Base-by-base conservation (phyloP, 805 yeast species). In the Pichia kluyveri region DNA sequence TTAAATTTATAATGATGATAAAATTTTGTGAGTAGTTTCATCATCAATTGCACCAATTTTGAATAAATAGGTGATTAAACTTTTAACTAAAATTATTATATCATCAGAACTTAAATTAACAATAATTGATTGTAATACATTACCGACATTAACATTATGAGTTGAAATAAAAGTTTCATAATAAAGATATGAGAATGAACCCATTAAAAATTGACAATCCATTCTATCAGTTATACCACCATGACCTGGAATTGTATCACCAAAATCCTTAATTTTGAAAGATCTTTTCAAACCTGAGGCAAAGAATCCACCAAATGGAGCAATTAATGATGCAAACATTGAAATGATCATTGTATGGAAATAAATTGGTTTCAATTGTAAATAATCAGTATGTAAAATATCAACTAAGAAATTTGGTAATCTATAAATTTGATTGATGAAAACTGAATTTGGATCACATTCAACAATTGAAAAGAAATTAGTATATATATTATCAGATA, bases 191-290 rank as follows among this genome's bases (percentile, higher is more conserved):
- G 93, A 77, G 63, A 93, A 93, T 38, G 95, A 86, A 12, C 99
- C 99, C 98, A 93, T 93, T 57, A 93, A 72, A 63, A 91, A 93
- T 69, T 93, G 98, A 69, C 99, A 93, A 69, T 93, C 99, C 72
- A 93, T 83, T 69, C 99, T 79, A 65, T 93, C 99, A 27, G 97
- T 90, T 56, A 93, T 83, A 56, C 99, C 99, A 54, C 99, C 99
- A 63, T 93, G 99, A 32, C 99, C 99, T 15, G 99, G 99, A 56
- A 93, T 93, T 10, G 98, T 91, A 61, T 91, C 95, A 56, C 98
- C 99, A 61, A 93, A 93, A 68, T 93, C 99, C 69, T 93, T 93
- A 47, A 90, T 89, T 60, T 91, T 86, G 69, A 93, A 90, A 14
- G 98, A 88, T 68, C 99, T 81, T 71, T 93, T 93, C 58, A 93